Percentiles rank a stretch among this genome's conserved stretches.
These are phyloP conservation scores for Ophiocordyceps polyrhachis-furcata DNA, from an alignment of 2,329 filamentous ascomycete species.

Conservation along the genomic window DNA sequence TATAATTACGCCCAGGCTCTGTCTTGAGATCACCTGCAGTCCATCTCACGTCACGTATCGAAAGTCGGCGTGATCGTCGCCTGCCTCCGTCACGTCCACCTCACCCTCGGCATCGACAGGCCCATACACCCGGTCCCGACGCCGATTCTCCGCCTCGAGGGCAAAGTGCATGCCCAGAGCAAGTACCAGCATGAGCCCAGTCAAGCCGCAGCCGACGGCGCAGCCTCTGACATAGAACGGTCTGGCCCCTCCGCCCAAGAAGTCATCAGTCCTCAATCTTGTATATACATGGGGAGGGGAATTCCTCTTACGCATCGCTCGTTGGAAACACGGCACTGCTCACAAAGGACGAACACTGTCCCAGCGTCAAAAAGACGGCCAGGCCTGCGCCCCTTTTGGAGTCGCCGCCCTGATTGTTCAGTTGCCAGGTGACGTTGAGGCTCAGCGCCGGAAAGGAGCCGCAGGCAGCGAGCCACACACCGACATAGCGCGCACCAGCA, in stretches of 20 bases:
- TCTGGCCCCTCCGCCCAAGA: not conserved
- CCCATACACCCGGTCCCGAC: slow-evolving; percentile 4
- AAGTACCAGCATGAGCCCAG: slow-evolving; percentile 3
- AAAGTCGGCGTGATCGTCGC: slow-evolving; percentile 5
- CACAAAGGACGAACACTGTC: slow-evolving; percentile 13
- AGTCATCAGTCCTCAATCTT: not conserved
- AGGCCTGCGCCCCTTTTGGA: slow-evolving; percentile 9
- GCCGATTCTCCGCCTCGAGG: slow-evolving; percentile 5
- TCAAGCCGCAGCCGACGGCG: slow-evolving; percentile 6
- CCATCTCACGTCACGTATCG: slow-evolving; percentile 5
- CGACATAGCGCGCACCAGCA: slow-evolving; percentile 15
- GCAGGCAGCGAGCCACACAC: slow-evolving; percentile 16
- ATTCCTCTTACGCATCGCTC: slow-evolving; percentile 6
- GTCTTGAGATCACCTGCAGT: not conserved
- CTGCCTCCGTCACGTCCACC: slow-evolving; percentile 5
- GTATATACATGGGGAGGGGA: not conserved
- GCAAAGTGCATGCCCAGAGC: slow-evolving; percentile 4
- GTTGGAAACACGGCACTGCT: slow-evolving; percentile 9
- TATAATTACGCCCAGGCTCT: too few relatives aligned
- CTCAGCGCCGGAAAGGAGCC: slow-evolving; percentile 11
- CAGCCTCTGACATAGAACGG: slow-evolving; percentile 6
- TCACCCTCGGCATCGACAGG: not conserved
- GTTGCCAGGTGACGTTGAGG: slow-evolving; percentile 13
- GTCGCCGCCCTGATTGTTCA: slow-evolving; percentile 13
- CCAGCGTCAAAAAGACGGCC: slow-evolving; percentile 7